These are phyloP conservation scores for Adansonia rubrostipa DNA, from an alignment of 441 rosid genomes.

Conservation along the genomic window DNA sequence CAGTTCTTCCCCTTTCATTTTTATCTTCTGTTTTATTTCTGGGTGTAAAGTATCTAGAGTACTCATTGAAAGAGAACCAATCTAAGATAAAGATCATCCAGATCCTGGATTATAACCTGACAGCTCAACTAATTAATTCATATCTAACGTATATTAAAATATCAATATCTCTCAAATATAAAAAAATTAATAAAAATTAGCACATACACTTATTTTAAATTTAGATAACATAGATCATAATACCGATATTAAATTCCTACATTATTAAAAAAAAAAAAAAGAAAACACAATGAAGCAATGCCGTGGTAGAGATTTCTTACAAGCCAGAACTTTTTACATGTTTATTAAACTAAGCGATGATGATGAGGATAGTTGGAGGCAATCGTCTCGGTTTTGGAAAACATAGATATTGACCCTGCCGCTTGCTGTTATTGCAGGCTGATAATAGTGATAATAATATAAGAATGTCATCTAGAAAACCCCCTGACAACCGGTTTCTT, in stretches of 20 bases:
- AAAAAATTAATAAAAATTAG: no score
- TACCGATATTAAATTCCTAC: no score
- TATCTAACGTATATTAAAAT: no score
- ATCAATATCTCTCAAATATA: no score
- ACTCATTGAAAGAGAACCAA: background rate
- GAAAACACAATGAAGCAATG: no score
- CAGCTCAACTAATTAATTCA: background rate
- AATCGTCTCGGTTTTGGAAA: constrained; percentile 21
- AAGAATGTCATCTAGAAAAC: constrained; percentile 17
- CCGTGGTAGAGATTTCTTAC: background rate
- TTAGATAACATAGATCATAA: no score
- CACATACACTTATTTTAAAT: no score
- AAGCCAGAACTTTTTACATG: background rate
- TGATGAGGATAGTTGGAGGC: background rate
- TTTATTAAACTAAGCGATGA: background rate
- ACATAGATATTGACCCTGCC: constrained; percentile 6
- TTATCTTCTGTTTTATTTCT: background rate
- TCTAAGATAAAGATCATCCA: background rate
- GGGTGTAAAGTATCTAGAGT: background rate
- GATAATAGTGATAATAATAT: background rate
- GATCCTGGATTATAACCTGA: background rate
- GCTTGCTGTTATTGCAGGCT: background rate
- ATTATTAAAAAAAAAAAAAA: no score
- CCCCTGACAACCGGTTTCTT: background rate
- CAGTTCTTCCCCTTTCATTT: background rate